Conservation (phyloP, 805 yeast species). For the Teunomyces funiuensis region DNA sequence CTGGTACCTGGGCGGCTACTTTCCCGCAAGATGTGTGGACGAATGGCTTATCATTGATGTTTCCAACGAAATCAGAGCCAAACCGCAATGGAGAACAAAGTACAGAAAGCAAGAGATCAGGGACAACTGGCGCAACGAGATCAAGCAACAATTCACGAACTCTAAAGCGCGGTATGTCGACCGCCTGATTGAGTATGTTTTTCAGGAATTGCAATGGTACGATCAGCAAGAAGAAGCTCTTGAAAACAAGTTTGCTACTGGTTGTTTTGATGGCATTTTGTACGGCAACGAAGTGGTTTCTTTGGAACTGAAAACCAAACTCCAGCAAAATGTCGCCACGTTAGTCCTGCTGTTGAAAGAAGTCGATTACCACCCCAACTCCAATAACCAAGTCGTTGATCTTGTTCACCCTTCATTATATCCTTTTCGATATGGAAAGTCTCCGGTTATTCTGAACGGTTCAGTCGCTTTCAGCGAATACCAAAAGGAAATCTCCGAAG, state of each 20-base stretch:
- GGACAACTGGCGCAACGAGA: slow-evolving; percentile 26
- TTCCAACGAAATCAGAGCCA: slow-evolving; percentile 18
- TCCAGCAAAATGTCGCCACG: background rate
- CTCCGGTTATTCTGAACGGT: background rate
- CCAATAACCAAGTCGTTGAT: slow-evolving; percentile 14
- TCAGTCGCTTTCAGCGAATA: background rate
- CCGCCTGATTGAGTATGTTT: slow-evolving; percentile 12
- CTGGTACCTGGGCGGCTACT: slow-evolving; percentile 1
- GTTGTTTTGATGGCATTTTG: slow-evolving; percentile 8
- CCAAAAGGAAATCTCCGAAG: background rate
- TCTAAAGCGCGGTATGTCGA: slow-evolving; percentile 6
- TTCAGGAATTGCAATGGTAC: slow-evolving; percentile 16
- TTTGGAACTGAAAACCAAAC: background rate
- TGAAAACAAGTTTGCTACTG: slow-evolving; percentile 7
- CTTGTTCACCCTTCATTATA: slow-evolving; percentile 22
- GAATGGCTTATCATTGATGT: slow-evolving; percentile 18
- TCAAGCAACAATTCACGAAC: slow-evolving; percentile 2
- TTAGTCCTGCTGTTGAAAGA: slow-evolving; percentile 2
- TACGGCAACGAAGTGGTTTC: slow-evolving; percentile 7
- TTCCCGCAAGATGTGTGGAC: slow-evolving; percentile 7
- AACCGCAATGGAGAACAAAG: slow-evolving; percentile 28
- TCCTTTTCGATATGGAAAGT: slow-evolving; percentile 14
- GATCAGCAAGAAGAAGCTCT: slow-evolving; percentile 7
- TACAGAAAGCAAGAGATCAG: slow-evolving; percentile 19
- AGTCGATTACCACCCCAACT: slow-evolving; percentile 15